Evolutionary conservation across 371 early-diverging fungal species (phyloP).

Genomic region (Phascolomyces articulosus): DNA sequence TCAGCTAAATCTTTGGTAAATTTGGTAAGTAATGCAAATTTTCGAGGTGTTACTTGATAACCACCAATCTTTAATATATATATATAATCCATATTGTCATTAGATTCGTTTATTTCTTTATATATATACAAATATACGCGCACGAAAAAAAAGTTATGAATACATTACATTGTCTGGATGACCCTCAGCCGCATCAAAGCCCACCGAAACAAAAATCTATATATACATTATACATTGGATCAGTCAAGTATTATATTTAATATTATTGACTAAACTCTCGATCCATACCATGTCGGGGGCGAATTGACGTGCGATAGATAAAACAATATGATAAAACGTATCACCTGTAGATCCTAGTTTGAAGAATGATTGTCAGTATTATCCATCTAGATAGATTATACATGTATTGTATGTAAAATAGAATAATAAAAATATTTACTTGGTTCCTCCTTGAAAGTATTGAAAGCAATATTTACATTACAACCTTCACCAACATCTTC

Average conservation of each 20-base stretch:
- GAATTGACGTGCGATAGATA: slow-evolving; percentile 65
- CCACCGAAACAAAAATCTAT: slow-evolving; percentile 65
- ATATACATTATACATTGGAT: not conserved
- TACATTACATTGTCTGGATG: slow-evolving; percentile 61
- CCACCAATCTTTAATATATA: slow-evolving; percentile 60
- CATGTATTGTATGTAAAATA: no score
- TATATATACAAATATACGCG: no score
- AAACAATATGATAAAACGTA: slow-evolving; percentile 61
- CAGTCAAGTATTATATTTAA: no score
- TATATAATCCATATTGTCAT: no score
- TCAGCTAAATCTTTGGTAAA: slow-evolving; percentile 58
- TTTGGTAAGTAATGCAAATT: slow-evolving; percentile 59
- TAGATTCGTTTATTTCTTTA: no score
- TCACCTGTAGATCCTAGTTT: slow-evolving; percentile 62
- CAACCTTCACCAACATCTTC: slow-evolving; percentile 52
- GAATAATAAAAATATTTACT: slow-evolving; percentile 35
- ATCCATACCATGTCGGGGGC: slow-evolving; percentile 59
- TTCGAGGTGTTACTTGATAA: slow-evolving; percentile 60
- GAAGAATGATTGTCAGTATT: not conserved
- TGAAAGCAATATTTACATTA: slow-evolving; percentile 69
- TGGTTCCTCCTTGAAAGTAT: slow-evolving; percentile 47
- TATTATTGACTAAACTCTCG: no score
- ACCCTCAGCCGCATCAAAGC: slow-evolving; percentile 71
- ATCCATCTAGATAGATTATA: no score
- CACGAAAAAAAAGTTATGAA: no score